These are phyloP conservation scores for Potentilla sterilis DNA, from an alignment of 306 rosid genomes.

Conservation along the genomic window DNA sequence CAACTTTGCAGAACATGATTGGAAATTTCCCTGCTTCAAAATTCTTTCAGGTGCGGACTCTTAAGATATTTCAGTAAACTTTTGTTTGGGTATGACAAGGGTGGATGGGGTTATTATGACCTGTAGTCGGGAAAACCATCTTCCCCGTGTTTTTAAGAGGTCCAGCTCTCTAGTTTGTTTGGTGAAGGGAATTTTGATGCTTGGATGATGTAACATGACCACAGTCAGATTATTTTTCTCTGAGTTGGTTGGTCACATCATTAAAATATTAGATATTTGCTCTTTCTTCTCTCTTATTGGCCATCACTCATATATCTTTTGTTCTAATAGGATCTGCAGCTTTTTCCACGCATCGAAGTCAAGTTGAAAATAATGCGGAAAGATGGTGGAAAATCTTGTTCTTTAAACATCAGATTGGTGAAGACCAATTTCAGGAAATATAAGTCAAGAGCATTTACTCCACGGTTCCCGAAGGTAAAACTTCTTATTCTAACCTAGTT, in stretches of 20 bases:
- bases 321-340: slow-evolving; percentile 67
- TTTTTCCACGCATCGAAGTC: slow-evolving; percentile 64
- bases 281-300: background rate
- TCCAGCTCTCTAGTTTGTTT: background rate
- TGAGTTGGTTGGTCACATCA: background rate
- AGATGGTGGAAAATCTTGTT: slow-evolving; percentile 39
- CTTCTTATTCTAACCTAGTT: slow-evolving; percentile 12
- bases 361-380: slow-evolving; percentile 56
- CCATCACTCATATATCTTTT: slow-evolving; percentile 6
- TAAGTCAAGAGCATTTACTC: slow-evolving; percentile 70
- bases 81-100: slow-evolving; percentile 8
- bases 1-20: slow-evolving; percentile 54
- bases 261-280: background rate
- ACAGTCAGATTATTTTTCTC: background rate
- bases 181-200: background rate
- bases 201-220: background rate
- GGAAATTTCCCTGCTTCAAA: slow-evolving; percentile 74
- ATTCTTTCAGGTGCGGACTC: slow-evolving; percentile 60
- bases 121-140: background rate
- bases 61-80: slow-evolving; percentile 3
- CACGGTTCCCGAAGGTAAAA: slow-evolving; percentile 86
- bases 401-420: slow-evolving; percentile 68
- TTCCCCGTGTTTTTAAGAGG: background rate
- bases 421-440: slow-evolving; percentile 59
- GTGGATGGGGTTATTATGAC: background rate